These are phyloP conservation scores for Dentipellis fragilis DNA, from an alignment of 768 basidiomycete genomes.

Conservation along the genomic window DNA sequence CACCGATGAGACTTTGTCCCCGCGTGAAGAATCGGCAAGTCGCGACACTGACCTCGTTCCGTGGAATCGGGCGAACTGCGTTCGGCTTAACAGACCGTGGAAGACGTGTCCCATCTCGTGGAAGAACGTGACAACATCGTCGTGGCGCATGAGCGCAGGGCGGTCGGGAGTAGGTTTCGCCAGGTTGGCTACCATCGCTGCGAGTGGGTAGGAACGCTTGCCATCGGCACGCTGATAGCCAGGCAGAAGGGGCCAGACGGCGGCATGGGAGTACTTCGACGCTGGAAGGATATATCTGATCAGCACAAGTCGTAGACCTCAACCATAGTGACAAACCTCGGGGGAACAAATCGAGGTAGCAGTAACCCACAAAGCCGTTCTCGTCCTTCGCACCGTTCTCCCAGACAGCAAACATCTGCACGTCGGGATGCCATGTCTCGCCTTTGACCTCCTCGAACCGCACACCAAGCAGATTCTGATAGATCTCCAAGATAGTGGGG, in stretches of 20 bases:
- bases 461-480: constrained; percentile 74
- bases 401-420: constrained; percentile 82
- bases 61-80: constrained; percentile 70
- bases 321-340: constrained; percentile 37
- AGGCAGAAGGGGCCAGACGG: constrained; percentile 68
- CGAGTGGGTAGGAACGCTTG: constrained; percentile 58
- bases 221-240: constrained; percentile 52
- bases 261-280: constrained; percentile 79
- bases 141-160: constrained; percentile 80
- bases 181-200: constrained; percentile 87
- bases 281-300: constrained; percentile 26
- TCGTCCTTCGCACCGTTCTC: constrained; percentile 62
- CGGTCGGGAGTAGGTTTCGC: constrained; percentile 75
- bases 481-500: constrained; percentile 72
- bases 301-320: not conserved
- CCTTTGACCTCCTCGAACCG: constrained; percentile 42
- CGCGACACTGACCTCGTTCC: constrained; percentile 37
- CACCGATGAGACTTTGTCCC: not conserved
- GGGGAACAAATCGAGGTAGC: constrained; percentile 83
- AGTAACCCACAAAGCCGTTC: constrained; percentile 72
- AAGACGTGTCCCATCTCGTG: constrained; percentile 69
- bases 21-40: constrained; percentile 19
- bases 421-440: constrained; percentile 82
- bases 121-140: constrained; percentile 86
- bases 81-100: constrained; percentile 51